A percentile compares a stretch with the other conserved stretches of the same genome.
phyloP scores from a whole-genome alignment of 169 alveolate genomes.

The Plasmodium inui region DNA sequence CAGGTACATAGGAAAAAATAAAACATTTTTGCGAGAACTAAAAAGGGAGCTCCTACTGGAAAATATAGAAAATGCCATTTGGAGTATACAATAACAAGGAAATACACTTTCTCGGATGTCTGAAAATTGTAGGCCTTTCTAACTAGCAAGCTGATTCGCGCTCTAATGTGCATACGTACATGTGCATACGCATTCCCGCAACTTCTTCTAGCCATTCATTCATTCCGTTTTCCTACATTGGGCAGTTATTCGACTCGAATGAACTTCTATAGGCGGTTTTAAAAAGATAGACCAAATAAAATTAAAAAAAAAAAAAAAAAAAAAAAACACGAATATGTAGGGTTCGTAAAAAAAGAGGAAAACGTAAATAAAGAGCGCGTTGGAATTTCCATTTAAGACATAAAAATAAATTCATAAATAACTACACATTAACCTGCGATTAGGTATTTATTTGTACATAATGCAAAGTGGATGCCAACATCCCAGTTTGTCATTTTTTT shows the following conservation, averaged over 20 bases:
- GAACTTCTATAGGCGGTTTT: neutral
- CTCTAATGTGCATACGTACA: neutral
- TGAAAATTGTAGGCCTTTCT: neutral
- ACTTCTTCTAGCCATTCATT: neutral
- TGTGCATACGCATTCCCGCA: neutral
- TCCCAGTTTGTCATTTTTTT: neutral
- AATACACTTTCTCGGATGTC: neutral
- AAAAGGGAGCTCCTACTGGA: neutral
- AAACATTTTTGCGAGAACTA: neutral
- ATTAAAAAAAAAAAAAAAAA: neutral
- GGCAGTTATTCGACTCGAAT: neutral
- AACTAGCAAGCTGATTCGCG: neutral
- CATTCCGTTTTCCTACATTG: neutral
- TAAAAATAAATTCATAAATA: neutral
- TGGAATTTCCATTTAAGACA: neutral
- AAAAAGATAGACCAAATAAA: neutral
- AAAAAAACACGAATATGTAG: neutral
- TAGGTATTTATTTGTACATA: constrained; percentile 1
- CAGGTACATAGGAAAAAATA: neutral
- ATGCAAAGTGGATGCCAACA: neutral
- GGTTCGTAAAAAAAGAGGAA: neutral
- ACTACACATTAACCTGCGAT: neutral
- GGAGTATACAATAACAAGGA: neutral
- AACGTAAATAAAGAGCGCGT: neutral
- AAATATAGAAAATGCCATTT: neutral